Conservation (phyloP, 2,329 filamentous ascomycete species). For the Pyrenophora teres region DNA sequence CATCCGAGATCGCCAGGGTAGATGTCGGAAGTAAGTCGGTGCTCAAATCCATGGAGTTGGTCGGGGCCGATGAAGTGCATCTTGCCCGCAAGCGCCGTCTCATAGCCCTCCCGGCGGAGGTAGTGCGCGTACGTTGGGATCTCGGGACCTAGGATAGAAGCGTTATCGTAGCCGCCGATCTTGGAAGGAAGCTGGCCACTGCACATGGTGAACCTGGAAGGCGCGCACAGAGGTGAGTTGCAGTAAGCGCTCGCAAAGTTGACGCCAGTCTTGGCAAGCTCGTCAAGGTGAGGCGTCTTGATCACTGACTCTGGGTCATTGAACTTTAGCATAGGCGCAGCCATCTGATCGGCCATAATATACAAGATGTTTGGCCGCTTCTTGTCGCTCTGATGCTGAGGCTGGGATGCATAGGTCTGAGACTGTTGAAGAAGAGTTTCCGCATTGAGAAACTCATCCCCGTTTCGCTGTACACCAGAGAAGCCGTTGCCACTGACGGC, state of each 20-base stretch:
- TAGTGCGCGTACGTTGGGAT: slow-evolving; percentile 93
- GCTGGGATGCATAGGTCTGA: slow-evolving; percentile 28
- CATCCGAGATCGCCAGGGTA: slow-evolving; percentile 94
- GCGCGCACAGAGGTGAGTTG: slow-evolving; percentile 89
- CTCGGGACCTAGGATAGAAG: slow-evolving; percentile 79
- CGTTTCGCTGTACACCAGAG: slow-evolving; percentile 18
- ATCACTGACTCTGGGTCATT: slow-evolving; percentile 88
- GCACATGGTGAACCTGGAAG: slow-evolving; percentile 93
- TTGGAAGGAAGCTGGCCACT: slow-evolving; percentile 88
- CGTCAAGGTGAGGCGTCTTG: slow-evolving; percentile 88
- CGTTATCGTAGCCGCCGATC: slow-evolving; percentile 92
- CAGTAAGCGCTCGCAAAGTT: slow-evolving; percentile 95
- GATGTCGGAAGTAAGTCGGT: slow-evolving; percentile 85
- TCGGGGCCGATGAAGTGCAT: slow-evolving; percentile 95
- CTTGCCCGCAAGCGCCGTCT: slow-evolving; percentile 89
- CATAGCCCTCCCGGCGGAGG: slow-evolving; percentile 80
- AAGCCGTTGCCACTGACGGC: slow-evolving; percentile 17
- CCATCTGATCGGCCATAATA: slow-evolving; percentile 97
- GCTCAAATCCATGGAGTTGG: slow-evolving; percentile 92
- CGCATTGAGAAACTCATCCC: slow-evolving; percentile 32
- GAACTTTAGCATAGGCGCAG: slow-evolving; percentile 87
- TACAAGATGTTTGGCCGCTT: slow-evolving; percentile 77
- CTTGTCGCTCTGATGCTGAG: slow-evolving; percentile 12
- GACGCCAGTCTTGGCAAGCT: slow-evolving; percentile 77
- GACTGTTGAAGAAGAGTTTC: slow-evolving; percentile 35